These are phyloP conservation scores for Drosera spatulata DNA, from an alignment of 179 eudicot genomes.

Conservation along the genomic window DNA sequence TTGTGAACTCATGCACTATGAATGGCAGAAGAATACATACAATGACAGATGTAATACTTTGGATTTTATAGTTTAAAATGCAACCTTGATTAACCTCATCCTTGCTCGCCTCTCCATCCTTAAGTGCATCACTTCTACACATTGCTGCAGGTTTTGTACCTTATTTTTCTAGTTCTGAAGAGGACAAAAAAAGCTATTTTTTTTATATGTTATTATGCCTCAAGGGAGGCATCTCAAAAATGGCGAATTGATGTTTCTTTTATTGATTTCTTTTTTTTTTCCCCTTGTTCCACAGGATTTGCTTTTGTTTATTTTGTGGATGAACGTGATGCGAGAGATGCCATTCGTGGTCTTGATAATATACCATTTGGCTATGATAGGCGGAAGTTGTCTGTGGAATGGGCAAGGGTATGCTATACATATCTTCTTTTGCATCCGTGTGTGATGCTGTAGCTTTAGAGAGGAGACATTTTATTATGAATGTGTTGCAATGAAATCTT, in stretches of 20 bases:
- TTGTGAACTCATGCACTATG: constrained; percentile 56
- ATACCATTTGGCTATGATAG: constrained; percentile 69
- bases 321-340: constrained; percentile 90
- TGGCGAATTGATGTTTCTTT: constrained; percentile 3
- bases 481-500: not conserved
- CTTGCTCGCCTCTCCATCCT: constrained; percentile 69
- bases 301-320: constrained; percentile 90
- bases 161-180: constrained; percentile 14
- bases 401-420: constrained; percentile 64
- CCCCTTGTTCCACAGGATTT: constrained; percentile 34
- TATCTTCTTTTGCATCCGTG: not conserved
- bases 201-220: constrained; percentile 17
- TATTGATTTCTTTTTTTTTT: constrained; percentile 16
- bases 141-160: constrained; percentile 70
- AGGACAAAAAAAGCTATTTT: constrained; percentile 27
- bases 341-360: constrained; percentile 71
- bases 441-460: not conserved
- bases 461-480: not conserved
- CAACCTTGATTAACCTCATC: constrained; percentile 69
- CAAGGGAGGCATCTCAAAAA: constrained; percentile 7
- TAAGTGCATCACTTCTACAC: constrained; percentile 56
- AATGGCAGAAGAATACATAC: constrained; percentile 70
- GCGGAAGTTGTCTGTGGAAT: constrained; percentile 76
- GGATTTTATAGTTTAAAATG: constrained; percentile 48
- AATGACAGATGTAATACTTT: constrained; percentile 48